Percentiles rank a stretch among this genome's conserved stretches.
Conservation (phyloP, 2,329 filamentous ascomycete genomes). For the Mycosphaerella sp. region DNA sequence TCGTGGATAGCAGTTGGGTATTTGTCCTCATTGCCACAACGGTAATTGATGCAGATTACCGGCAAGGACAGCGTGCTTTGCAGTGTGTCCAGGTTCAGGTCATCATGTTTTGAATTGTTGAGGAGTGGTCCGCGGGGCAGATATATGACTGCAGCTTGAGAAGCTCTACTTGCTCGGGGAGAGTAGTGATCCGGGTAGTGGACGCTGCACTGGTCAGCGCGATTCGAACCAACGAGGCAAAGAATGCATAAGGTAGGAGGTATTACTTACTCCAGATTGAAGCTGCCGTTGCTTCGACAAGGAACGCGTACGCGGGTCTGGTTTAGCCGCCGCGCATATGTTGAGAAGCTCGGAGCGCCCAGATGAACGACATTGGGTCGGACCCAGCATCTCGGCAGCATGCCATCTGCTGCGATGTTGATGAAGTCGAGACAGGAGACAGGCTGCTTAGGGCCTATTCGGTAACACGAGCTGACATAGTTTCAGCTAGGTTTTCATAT, state of each 20-base stretch:
- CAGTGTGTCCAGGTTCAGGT: constrained; percentile 32
- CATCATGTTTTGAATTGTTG: constrained; percentile 28
- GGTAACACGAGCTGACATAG: too few species aligned
- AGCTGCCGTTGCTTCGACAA: constrained; percentile 40
- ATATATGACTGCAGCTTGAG: constrained; percentile 32
- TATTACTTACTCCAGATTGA: constrained; percentile 38
- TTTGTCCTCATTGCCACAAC: constrained; percentile 33
- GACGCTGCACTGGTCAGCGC: constrained; percentile 2
- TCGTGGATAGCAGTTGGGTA: constrained; percentile 46
- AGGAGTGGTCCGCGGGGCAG: constrained; percentile 41
- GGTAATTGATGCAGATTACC: constrained; percentile 44
- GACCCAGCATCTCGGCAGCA: not conserved
- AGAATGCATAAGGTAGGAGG: not conserved
- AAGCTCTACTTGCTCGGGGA: constrained; percentile 17
- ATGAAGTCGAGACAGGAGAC: not conserved
- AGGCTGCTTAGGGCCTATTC: too few species aligned
- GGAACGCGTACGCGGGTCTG: constrained; percentile 18
- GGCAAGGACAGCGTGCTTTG: constrained; percentile 36
- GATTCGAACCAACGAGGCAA: constrained; percentile 17
- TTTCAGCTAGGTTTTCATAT: too few species aligned
- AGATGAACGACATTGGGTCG: too few species aligned
- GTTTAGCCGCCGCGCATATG: not conserved
- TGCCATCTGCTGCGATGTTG: not conserved
- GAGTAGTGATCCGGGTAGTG: constrained; percentile 22
- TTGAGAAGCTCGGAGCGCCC: not conserved